Percentiles rank a stretch among this genome's conserved stretches.
These are phyloP conservation scores for Picea glauca DNA, from an alignment of 75 land plant genomes.

Conservation along the genomic window DNA sequence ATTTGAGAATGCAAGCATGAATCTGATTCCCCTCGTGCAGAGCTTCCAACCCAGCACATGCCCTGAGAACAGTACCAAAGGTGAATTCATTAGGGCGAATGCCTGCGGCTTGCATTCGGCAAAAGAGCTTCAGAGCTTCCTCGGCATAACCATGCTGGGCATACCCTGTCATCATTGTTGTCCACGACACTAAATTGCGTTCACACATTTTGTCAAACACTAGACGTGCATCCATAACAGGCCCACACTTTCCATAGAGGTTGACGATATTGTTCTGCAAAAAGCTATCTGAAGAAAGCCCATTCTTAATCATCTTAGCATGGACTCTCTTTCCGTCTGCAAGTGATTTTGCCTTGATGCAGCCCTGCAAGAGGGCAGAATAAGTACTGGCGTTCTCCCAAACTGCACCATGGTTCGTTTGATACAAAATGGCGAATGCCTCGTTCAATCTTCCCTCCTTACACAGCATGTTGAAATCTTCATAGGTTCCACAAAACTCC, in stretches of 20 bases:
- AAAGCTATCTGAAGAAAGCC: background rate
- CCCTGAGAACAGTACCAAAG: constrained; percentile 4
- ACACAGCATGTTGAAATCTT: too few relatives aligned
- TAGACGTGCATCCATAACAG: constrained; percentile 13
- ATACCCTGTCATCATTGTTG: constrained; percentile 4
- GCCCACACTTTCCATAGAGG: constrained; percentile 17
- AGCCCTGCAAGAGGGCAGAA: background rate
- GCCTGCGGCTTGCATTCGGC: constrained; percentile 9
- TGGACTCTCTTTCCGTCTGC: background rate
- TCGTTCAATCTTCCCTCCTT: too few relatives aligned
- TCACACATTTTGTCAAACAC: constrained; percentile 23
- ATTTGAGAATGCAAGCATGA: constrained; percentile 8
- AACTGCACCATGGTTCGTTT: too few relatives aligned
- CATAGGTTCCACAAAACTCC: too few relatives aligned
- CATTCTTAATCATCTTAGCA: background rate
- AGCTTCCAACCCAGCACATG: constrained; percentile 7
- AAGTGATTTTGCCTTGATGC: background rate
- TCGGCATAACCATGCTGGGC: constrained; percentile 2
- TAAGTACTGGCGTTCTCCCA: background rate
- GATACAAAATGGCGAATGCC: too few relatives aligned
- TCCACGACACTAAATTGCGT: background rate
- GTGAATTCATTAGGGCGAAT: constrained; percentile 9
- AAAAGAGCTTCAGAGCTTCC: constrained; percentile 20
- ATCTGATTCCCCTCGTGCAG: constrained; percentile 7
- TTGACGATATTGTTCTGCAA: background rate